phyloP scores from a whole-genome alignment of 495 filamentous ascomycete genomes.

The Penicillium lividum region DNA sequence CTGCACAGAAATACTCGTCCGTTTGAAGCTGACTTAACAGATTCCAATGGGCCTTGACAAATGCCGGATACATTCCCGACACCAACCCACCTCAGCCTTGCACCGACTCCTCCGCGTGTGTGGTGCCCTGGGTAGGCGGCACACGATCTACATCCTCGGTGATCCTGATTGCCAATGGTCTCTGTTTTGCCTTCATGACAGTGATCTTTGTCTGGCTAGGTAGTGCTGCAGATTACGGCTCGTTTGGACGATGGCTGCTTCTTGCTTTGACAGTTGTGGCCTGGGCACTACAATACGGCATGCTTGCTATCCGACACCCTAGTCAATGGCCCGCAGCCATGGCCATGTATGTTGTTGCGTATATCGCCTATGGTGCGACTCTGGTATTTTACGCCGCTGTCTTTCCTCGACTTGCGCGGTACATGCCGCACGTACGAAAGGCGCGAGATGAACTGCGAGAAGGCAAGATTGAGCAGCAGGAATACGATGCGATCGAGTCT shows the following conservation, averaged over 20 bases:
- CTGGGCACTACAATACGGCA: slow-evolving; percentile 51
- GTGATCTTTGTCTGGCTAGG: slow-evolving; percentile 52
- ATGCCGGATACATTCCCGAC: slow-evolving; percentile 44
- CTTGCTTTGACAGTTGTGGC: slow-evolving; percentile 47
- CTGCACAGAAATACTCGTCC: not conserved
- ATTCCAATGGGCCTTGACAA: slow-evolving; percentile 51
- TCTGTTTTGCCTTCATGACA: slow-evolving; percentile 54
- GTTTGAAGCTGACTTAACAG: slow-evolving; percentile 17
- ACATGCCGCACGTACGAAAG: slow-evolving; percentile 49
- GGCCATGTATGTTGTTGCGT: slow-evolving; percentile 49
- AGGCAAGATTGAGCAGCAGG: slow-evolving; percentile 39
- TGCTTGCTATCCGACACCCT: slow-evolving; percentile 44
- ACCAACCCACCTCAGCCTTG: slow-evolving; percentile 42
- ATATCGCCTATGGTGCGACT: slow-evolving; percentile 49
- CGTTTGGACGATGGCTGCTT: slow-evolving; percentile 51
- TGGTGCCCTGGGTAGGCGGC: slow-evolving; percentile 48
- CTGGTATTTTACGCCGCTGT: slow-evolving; percentile 53
- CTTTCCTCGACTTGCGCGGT: slow-evolving; percentile 48
- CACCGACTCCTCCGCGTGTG: slow-evolving; percentile 44
- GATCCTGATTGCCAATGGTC: slow-evolving; percentile 50
- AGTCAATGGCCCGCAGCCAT: slow-evolving; percentile 52
- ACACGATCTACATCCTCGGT: slow-evolving; percentile 47
- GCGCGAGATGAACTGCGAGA: slow-evolving; percentile 47
- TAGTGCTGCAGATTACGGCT: slow-evolving; percentile 52
- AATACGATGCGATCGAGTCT: slow-evolving; percentile 51